Evolutionary conservation across 2,329 filamentous ascomycete genomes (phyloP).

Genomic region (Alternaria solani): DNA sequence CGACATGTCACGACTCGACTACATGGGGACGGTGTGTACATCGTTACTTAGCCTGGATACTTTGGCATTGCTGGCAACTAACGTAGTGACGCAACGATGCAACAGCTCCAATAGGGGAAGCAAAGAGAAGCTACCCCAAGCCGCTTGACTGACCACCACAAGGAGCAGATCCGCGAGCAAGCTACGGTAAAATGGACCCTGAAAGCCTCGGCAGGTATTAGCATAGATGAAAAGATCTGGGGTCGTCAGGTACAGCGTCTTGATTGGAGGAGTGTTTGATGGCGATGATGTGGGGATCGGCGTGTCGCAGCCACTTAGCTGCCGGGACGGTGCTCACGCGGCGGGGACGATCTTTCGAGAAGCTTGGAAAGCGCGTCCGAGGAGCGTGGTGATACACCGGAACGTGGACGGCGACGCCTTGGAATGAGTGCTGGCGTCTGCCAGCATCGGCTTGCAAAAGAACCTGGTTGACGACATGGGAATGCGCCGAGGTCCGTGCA

Average conservation of each 20-base stretch:
- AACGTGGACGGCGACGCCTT: neutral
- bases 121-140: constrained; percentile 9
- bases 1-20: constrained; percentile 6
- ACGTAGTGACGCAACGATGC: constrained; percentile 38
- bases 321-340: constrained; percentile 13
- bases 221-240: constrained; percentile 8
- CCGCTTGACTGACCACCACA: constrained; percentile 2
- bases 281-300: constrained; percentile 43
- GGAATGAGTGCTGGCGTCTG: neutral
- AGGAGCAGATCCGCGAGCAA: constrained; percentile 9
- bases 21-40: constrained; percentile 16
- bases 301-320: constrained; percentile 29
- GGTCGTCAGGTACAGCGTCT: constrained; percentile 40
- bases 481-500: neutral
- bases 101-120: constrained; percentile 20
- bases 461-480: neutral
- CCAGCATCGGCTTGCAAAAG: neutral
- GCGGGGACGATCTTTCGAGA: constrained; percentile 12
- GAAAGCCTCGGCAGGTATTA: constrained; percentile 8
- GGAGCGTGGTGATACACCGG: constrained; percentile 5
- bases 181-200: constrained; percentile 1
- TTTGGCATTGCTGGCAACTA: constrained; percentile 14
- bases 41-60: constrained; percentile 28
- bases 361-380: constrained; percentile 4
- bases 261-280: constrained; percentile 39